Base-by-base conservation (phyloP, 163 green algal genomes). In the Scenedesmus sp. region DNA sequence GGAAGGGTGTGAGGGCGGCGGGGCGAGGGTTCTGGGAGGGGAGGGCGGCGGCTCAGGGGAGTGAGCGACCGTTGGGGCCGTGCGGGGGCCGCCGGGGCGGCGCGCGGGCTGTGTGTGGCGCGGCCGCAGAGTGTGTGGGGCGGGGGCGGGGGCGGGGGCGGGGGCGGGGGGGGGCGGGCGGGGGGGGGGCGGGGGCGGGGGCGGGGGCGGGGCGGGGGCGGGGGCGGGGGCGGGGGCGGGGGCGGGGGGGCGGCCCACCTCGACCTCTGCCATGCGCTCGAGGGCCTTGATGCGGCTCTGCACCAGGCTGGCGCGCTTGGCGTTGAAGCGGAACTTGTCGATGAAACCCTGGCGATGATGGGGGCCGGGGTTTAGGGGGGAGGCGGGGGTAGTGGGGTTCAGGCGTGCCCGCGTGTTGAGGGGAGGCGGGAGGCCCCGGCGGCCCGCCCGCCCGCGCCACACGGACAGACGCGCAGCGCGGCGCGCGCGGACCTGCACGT, bases 271-370 rank as follows among this genome's bases (percentile, higher is more conserved):
- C 78, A 98, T 89, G 15, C 92, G 82, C 85, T 98, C 91, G 36
- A 98, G 81, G 2, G 95, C 93, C 85, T 98, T 98, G 85, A 98
- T 96, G 63, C 95, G 88, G 2, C 85, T 94, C 87, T 98, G 95
- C 60, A 98, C 94, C 77, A 98, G 85, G 15, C 87, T 88, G 0
- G 95, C 95, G 3, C 95, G 86, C 81, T 98, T 98, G 73, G 95
- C 93, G 83, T 98, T 98, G 90, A 90, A 97, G 45, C 90, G 84
- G 85, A 98, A 98, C 67, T 92, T 93, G 86, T 97, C 92, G 51
- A 98, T 95, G 85, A 98, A 98, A 0, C 84, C 44, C 75, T 91
- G 84, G 22, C 84, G 14, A 66, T 66, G 4, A 47, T 10, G 10
- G 6, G 26, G 26, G 14, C 28, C 11, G 33, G 17, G 60, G 15